These are phyloP conservation scores for Pugionium dolabratum DNA, from an alignment of 345 rosid species.

Conservation along the genomic window DNA sequence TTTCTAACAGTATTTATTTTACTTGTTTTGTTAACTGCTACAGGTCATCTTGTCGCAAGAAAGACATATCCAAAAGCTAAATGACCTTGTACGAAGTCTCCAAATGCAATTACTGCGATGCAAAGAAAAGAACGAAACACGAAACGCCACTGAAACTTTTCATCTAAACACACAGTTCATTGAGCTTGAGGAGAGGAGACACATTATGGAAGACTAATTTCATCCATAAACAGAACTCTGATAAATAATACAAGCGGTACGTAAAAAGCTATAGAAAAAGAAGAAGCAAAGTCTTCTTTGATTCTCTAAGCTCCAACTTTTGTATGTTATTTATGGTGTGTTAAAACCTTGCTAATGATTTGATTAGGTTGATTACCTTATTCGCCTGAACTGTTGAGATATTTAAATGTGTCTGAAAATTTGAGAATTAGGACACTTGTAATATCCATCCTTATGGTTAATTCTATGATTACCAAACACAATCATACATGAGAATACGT, in stretches of 20 bases:
- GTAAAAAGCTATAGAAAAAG: constrained; percentile 11
- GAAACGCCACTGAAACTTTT: constrained; percentile 41
- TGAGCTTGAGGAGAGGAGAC: constrained; percentile 61
- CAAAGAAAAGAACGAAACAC: constrained; percentile 47
- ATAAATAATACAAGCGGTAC: constrained; percentile 19
- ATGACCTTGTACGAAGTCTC: constrained; percentile 70
- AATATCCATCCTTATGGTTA: neutral
- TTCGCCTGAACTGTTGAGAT: constrained; percentile 16
- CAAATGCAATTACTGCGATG: constrained; percentile 59
- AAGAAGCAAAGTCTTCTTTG: constrained; percentile 5
- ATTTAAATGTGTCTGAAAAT: neutral
- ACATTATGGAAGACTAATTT: constrained; percentile 56
- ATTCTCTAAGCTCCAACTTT: constrained; percentile 10
- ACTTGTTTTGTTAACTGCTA: constrained; percentile 15
- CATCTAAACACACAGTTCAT: constrained; percentile 49
- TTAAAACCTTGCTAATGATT: neutral
- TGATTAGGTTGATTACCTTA: constrained; percentile 1
- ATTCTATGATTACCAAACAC: no score
- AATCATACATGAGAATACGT: neutral
- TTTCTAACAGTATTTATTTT: neutral
- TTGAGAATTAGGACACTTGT: neutral
- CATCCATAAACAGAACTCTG: constrained; percentile 16
- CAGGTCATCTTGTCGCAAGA: constrained; percentile 89
- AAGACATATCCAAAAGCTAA: constrained; percentile 73
- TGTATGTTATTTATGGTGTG: constrained; percentile 19